Evolutionary conservation across 176 grass and related monocot genomes (phyloP).

Genomic region (Musa beccarii): DNA sequence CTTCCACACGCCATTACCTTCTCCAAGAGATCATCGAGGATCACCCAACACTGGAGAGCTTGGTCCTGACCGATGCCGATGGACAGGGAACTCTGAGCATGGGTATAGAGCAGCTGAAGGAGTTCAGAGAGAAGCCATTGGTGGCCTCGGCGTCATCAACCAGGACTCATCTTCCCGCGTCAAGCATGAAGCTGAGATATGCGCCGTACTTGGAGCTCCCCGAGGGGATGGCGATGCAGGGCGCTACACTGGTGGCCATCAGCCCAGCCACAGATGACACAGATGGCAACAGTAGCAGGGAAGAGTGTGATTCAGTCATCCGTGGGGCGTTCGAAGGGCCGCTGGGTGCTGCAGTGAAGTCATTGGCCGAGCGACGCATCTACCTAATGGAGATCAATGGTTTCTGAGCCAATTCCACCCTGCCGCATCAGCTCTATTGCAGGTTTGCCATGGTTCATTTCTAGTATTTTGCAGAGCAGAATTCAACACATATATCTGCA

Average conservation of each 20-base stretch:
- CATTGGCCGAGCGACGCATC: not conserved
- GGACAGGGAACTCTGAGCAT: constrained; percentile 2
- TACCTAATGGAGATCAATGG: constrained; percentile 4
- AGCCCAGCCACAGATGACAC: not conserved
- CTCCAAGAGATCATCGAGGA: not conserved
- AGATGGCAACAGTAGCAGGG: not conserved
- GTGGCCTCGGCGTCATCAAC: not conserved
- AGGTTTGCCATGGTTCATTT: not conserved
- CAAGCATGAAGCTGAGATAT: constrained; percentile 9
- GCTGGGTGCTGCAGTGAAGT: not conserved
- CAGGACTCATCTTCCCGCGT: not conserved
- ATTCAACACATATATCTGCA: too few relatives aligned
- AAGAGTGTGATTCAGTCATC: not conserved
- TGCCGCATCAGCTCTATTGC: not conserved
- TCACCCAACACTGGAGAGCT: constrained; percentile 1
- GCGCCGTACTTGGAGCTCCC: constrained; percentile 12
- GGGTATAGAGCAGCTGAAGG: constrained; percentile 4
- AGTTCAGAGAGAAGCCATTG: constrained; percentile 12
- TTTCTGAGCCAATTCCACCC: not conserved
- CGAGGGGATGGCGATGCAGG: constrained; percentile 3
- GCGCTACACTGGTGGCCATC: constrained; percentile 3
- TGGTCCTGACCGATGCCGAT: constrained; percentile 3
- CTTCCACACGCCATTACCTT: constrained; percentile 3
- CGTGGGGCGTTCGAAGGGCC: constrained; percentile 3
- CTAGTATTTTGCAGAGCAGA: not conserved